A percentile compares a stretch with the other conserved stretches of the same genome.
Evolutionary conservation across 2,329 filamentous ascomycete species (phyloP).

Genomic region (Trichothecium roseum): DNA sequence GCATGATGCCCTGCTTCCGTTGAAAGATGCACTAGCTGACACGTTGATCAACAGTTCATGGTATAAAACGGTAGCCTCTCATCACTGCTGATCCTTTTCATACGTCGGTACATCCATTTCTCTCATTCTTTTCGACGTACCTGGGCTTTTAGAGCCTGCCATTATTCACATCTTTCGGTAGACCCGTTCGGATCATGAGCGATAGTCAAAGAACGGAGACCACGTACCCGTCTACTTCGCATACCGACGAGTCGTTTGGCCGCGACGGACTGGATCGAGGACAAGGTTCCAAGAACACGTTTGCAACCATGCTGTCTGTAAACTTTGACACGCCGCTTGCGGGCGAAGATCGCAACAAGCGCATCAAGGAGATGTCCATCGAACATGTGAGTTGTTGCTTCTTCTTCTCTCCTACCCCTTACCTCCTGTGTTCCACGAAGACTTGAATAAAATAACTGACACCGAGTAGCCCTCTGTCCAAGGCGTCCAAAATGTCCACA

Average conservation of each 20-base stretch:
- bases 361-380: slow-evolving; percentile 26
- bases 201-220: too few relatives aligned
- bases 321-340: slow-evolving; percentile 28
- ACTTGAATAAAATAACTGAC: background rate
- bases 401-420: background rate
- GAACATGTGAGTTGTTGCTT: slow-evolving; percentile 21
- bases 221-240: too few relatives aligned
- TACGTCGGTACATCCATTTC: too few relatives aligned
- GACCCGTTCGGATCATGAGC: too few relatives aligned
- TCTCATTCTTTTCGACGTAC: too few relatives aligned
- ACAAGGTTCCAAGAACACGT: background rate
- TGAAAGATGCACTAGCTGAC: too few relatives aligned
- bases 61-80: too few relatives aligned
- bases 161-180: too few relatives aligned
- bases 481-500: slow-evolving; percentile 21
- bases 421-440: background rate
- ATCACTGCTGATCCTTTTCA: too few relatives aligned
- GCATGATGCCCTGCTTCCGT: too few relatives aligned
- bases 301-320: slow-evolving; percentile 21
- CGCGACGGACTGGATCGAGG: background rate
- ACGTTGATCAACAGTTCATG: too few relatives aligned
- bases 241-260: background rate
- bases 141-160: too few relatives aligned
- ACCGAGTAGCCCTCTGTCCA: slow-evolving; percentile 20
- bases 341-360: slow-evolving; percentile 22